Conservation (phyloP, 164 flowering plant genomes). For the Vitis rotundifolia region DNA sequence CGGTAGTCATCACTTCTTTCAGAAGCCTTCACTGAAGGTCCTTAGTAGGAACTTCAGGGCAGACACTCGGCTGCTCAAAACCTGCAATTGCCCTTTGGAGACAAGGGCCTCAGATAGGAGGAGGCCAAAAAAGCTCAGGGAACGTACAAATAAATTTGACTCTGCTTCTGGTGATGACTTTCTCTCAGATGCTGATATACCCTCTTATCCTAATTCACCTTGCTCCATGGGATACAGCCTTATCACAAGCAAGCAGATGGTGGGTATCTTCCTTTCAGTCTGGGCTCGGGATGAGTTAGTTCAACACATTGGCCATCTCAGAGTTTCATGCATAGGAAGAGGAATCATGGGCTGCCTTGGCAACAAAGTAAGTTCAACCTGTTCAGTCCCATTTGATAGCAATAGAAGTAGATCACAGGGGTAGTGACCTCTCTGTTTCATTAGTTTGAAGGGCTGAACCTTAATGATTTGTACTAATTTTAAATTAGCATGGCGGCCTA, state of each 20-base stretch:
- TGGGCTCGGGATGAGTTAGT: constrained; percentile 81
- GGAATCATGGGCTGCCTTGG: constrained; percentile 94
- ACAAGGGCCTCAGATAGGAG: constrained; percentile 21
- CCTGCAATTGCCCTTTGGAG: constrained; percentile 69
- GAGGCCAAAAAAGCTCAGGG: constrained; percentile 36
- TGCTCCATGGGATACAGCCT: constrained; percentile 47
- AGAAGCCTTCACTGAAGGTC: constrained; percentile 78
- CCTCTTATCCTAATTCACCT: constrained; percentile 3
- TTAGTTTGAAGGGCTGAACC: too few relatives aligned
- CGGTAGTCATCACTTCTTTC: constrained; percentile 43
- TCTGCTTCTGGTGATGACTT: constrained; percentile 26
- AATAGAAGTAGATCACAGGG: too few relatives aligned
- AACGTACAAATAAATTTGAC: constrained; percentile 11
- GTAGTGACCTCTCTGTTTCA: too few relatives aligned
- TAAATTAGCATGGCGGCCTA: too few relatives aligned
- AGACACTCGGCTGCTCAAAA: constrained; percentile 59
- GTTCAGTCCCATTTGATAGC: too few relatives aligned
- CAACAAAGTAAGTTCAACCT: constrained; percentile 61
- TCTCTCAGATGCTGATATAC: constrained; percentile 19
- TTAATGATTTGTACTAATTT: too few relatives aligned
- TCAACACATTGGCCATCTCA: constrained; percentile 74
- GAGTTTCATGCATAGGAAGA: constrained; percentile 67
- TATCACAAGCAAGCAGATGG: constrained; percentile 90
- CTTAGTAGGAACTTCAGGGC: constrained; percentile 52
- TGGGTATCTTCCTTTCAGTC: constrained; percentile 79